Evolutionary conservation across 2,329 filamentous ascomycete species (phyloP), one percentile per base, ranked within the genome.

Genomic region (Stagonosporopsis tanaceti): DNA sequence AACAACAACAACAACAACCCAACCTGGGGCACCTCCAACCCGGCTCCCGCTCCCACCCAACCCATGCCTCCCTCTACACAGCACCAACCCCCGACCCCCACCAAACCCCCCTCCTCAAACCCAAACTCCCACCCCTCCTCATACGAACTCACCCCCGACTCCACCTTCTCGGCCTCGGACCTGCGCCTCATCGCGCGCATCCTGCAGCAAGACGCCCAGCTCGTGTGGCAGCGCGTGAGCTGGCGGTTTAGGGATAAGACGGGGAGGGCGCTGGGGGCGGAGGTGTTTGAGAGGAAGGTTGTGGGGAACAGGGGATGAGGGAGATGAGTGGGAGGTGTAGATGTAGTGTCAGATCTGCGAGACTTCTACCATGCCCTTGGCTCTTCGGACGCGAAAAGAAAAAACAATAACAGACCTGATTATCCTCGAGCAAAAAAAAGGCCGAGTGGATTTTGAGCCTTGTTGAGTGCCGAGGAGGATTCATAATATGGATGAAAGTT

Each of bases 231-330:
- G 14, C 68, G 78, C 5, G 71, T 85, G 2, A 78, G 79, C 44
- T 78, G 77, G 48, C 70, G 73, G 24, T 84, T 84, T 72, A 78
- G 73, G 51, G 80, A 83, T 51, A 77, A 77, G 68, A 85, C 81
- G 1, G 82, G 82, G 2, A 73, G 80, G 38, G 69, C 73, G 3
- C 62, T 84, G 25, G 73, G 77, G 60, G 74, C 79, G 1, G 75
- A 79, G 3, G 75, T 79, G 22, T 74, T 82, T 32, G 70, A 75
- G 62, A 73, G 77, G 59, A 81, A 79, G 2, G 22, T 15, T 7
- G 46, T 69, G 12, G 60, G 63, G 24, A 6, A n/a, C 1, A 22
- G 22, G 12, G 20, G n/a, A 2, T 3, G 37, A 22, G 15, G n/a
- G 34, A 5, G 25, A 3, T 20, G 20, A 20, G 3, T 20, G 20